Base-by-base conservation (phyloP, 1,139 yeast genomes). In the Blastobotrys petasosporus region DNA sequence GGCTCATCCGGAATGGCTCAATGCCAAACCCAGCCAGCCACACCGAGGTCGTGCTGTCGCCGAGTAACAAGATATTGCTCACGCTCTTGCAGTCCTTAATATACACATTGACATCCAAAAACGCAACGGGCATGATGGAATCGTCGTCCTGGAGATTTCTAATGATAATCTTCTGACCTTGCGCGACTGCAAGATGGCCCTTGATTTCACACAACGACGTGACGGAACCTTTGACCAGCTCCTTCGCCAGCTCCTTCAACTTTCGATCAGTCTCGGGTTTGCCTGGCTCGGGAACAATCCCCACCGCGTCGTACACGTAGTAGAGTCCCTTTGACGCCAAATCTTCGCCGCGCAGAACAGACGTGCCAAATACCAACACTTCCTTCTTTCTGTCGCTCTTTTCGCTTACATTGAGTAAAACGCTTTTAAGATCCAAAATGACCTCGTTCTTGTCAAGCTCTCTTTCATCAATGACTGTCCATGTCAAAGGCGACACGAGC, bases 221-320 rank as follows among this genome's bases (percentile, higher is more conserved):
- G 1, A 85, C 92, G 1, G 95, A 90, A 10, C 97, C 97, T 56
- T 84, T 81, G 1, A 87, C 79, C 34, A 77, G 80, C 64, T 90
- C 97, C 40, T 77, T 74, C 47, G 79, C 80, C n/a, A 85, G 73
- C 53, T 80, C 79, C 59, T 86, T 86, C 55, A 92, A 73, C 62
- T 83, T 85, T 62, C 77, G 85, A 54, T 81, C 82, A 1, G 90
- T 82, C 57, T 87, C 95, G 0, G 97, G 96, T 50, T 74, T 77
- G 0, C 85, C 92, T 0, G 94, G 94, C 58, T 88, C 96, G 0
- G 97, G 96, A 51, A 87, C 87, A 62, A 88, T 85, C 52, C 82
- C 90, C 45, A 85, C 82, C 36, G 86, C 73, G 54, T 88, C 95
- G 55, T 70, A 81, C 1, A 90, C 69, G 53, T 80, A 79, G 64